A percentile compares a stretch with the other conserved stretches of the same genome.
Evolutionary conservation across 352 stramenopile species (phyloP).

Genomic region (Globisporangium radiosum): DNA sequence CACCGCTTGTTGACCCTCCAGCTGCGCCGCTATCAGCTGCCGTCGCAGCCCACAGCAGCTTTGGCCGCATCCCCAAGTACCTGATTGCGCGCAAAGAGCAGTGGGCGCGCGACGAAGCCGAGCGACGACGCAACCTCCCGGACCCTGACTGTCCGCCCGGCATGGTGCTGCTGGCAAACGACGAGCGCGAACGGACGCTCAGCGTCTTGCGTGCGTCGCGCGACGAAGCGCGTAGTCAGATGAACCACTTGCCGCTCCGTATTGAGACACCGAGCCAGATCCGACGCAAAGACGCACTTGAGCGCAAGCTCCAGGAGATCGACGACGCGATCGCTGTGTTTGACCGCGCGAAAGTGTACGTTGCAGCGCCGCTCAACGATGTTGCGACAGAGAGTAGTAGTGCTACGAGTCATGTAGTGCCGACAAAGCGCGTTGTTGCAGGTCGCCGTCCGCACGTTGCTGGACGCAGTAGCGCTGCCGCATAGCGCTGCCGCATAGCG

Average conservation of each 20-base stretch:
- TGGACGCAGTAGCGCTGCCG: too few relatives aligned
- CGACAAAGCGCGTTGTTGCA: too few relatives aligned
- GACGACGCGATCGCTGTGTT: slow-evolving; percentile 89
- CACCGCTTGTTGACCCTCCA: not conserved
- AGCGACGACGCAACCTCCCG: slow-evolving; percentile 53
- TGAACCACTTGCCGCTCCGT: slow-evolving; percentile 74
- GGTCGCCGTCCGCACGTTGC: too few relatives aligned
- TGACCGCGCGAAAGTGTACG: slow-evolving; percentile 76
- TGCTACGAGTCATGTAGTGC: too few relatives aligned
- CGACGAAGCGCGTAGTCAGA: slow-evolving; percentile 48
- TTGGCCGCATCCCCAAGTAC: slow-evolving; percentile 63
- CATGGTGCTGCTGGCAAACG: slow-evolving; percentile 80
- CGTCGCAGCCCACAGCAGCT: slow-evolving; percentile 23
- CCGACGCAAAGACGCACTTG: slow-evolving; percentile 72
- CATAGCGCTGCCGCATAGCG: too few relatives aligned
- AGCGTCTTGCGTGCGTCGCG: slow-evolving; percentile 56
- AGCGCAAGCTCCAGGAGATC: slow-evolving; percentile 83
- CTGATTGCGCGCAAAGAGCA: slow-evolving; percentile 68
- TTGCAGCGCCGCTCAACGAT: slow-evolving; percentile 30
- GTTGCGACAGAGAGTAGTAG: not conserved
- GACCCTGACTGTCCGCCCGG: slow-evolving; percentile 84
- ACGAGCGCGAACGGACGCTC: slow-evolving; percentile 69
- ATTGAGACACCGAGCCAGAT: slow-evolving; percentile 82
- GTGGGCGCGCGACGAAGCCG: slow-evolving; percentile 81
- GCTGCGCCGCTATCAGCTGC: not conserved